phyloP scores from a whole-genome alignment of 2,329 filamentous ascomycete genomes.

The Pleochaeta shiraiana region DNA sequence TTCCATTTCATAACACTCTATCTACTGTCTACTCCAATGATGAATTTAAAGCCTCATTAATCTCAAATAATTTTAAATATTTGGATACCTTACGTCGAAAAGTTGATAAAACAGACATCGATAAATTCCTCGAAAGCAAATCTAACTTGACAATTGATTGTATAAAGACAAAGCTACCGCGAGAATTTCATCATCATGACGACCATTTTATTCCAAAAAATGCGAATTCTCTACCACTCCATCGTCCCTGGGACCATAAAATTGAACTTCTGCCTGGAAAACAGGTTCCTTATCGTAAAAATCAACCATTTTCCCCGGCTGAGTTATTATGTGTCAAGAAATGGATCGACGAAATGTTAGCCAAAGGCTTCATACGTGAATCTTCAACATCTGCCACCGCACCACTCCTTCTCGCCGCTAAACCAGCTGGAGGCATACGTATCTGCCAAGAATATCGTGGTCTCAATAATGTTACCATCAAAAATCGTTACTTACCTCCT shows the following conservation, averaged over 20 bases:
- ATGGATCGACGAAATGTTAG: constrained; percentile 5
- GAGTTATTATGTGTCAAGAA: neutral
- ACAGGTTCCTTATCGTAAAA: neutral
- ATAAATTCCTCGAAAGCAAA: neutral
- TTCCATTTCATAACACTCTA: neutral
- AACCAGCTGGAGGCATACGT: constrained; percentile 1
- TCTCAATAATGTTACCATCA: constrained; percentile 3
- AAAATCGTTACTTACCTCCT: constrained; percentile 4
- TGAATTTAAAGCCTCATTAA: neutral
- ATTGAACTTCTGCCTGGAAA: neutral
- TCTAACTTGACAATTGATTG: neutral
- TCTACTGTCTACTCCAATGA: neutral
- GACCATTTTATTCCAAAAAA: neutral
- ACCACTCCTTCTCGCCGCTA: constrained; percentile 1
- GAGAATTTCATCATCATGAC: neutral
- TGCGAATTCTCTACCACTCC: neutral
- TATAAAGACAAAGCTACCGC: neutral
- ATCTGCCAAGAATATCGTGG: constrained; percentile 5
- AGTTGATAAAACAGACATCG: neutral
- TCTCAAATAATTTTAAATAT: neutral
- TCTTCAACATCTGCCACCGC: neutral
- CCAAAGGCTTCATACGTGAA: constrained; percentile 5
- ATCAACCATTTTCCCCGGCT: neutral
- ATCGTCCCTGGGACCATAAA: neutral
- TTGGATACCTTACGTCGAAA: neutral